phyloP scores from a whole-genome alignment of 352 stramenopile genomes.

The Phytopythium helicoides region DNA sequence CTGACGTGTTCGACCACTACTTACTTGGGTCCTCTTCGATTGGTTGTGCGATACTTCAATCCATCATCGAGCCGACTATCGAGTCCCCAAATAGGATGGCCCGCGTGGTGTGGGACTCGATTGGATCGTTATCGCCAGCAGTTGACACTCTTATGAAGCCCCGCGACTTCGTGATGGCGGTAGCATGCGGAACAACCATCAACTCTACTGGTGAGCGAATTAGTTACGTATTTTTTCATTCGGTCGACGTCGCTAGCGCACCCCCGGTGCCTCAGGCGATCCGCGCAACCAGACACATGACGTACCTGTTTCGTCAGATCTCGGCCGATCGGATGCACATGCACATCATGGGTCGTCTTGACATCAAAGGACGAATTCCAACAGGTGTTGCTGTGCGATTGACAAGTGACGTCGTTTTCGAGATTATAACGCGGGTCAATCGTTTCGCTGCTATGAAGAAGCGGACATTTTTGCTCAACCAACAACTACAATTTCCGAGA shows the following conservation, averaged over 20 bases:
- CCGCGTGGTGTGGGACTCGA: background rate
- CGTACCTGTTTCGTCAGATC: too few species aligned
- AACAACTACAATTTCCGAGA: too few species aligned
- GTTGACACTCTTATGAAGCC: background rate
- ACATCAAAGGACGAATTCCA: background rate
- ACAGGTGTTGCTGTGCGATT: background rate
- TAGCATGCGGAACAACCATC: slow-evolving; percentile 29
- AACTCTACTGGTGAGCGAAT: slow-evolving; percentile 3
- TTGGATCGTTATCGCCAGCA: background rate
- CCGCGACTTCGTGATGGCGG: slow-evolving; percentile 51
- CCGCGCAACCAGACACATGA: too few species aligned
- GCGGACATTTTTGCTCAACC: background rate
- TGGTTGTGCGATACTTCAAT: background rate
- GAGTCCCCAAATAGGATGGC: too few species aligned
- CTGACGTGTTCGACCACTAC: background rate
- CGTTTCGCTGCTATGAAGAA: slow-evolving; percentile 3
- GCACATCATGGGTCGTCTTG: slow-evolving; percentile 1
- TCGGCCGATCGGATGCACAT: slow-evolving; percentile 5
- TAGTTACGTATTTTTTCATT: slow-evolving; percentile 6
- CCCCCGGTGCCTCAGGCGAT: too few species aligned
- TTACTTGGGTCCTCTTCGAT: background rate
- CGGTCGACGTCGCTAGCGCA: too few species aligned
- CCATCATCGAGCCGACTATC: background rate
- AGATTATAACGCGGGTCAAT: background rate
- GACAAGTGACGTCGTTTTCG: slow-evolving; percentile 1